phyloP scores from a whole-genome alignment of 1,139 yeast species.

The Magnusiomyces ingens region DNA sequence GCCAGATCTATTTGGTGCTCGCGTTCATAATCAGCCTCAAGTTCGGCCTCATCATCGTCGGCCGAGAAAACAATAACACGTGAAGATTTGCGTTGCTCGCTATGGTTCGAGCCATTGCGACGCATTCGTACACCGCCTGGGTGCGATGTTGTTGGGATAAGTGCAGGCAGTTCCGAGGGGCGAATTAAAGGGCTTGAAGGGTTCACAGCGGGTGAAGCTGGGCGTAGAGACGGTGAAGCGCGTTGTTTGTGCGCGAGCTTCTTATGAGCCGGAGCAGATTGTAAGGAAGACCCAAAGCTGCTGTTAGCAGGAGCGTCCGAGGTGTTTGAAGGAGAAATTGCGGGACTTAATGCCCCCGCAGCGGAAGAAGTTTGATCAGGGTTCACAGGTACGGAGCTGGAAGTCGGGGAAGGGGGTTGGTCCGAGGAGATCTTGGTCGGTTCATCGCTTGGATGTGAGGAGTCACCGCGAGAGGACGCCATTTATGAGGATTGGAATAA shows the following conservation, averaged over 20 bases:
- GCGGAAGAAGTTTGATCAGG: neutral
- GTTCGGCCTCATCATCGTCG: constrained; percentile 6
- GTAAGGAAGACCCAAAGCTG: neutral
- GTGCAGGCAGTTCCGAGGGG: neutral
- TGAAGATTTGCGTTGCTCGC: neutral
- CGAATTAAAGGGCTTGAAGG: neutral
- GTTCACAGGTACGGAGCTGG: neutral
- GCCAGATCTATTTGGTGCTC: neutral
- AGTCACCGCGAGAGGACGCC: neutral
- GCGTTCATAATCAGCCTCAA: constrained; percentile 6
- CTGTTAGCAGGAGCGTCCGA: neutral
- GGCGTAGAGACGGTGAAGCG: neutral
- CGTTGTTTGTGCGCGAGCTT: neutral
- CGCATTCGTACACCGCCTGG: neutral
- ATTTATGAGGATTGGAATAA: neutral
- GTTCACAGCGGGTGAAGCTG: neutral
- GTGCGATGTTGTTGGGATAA: no score
- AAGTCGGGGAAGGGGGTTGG: neutral
- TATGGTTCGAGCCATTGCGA: neutral
- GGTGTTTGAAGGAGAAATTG: neutral
- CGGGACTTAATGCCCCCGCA: neutral
- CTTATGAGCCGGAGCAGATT: neutral
- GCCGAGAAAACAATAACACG: neutral
- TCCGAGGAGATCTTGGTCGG: neutral
- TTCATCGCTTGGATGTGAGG: neutral